These are phyloP conservation scores for Podochytrium sp. DNA, from an alignment of 192 early-diverging fungal species.

Conservation along the genomic window DNA sequence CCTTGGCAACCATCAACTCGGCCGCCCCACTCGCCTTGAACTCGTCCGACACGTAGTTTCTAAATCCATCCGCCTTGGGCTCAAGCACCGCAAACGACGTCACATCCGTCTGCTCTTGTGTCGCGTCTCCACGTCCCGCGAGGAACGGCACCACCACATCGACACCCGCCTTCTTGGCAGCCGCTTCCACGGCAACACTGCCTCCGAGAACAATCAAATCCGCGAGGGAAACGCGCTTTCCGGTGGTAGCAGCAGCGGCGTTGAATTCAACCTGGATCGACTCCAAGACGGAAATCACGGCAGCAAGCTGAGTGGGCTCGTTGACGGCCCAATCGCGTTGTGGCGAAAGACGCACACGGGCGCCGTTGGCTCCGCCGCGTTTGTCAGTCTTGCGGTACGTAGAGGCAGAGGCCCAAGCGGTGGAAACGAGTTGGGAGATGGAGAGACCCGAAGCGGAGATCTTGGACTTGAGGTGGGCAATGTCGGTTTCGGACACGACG, in stretches of 20 bases:
- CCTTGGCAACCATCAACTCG: conserved; percentile 11
- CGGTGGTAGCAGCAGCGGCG: conserved; percentile 56
- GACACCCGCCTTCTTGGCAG: conserved; percentile 15
- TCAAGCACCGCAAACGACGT: conserved; percentile 18
- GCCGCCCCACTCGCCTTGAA: not conserved
- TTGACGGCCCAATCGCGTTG: conserved; percentile 69
- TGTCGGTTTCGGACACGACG: conserved; percentile 5
- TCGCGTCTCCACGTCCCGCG: conserved; percentile 26
- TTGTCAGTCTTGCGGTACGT: conserved; percentile 40
- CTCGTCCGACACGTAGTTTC: conserved; percentile 2
- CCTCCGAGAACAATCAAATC: conserved; percentile 49
- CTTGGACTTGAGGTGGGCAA: conserved; percentile 20
- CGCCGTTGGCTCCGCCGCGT: conserved; percentile 42
- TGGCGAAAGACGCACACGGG: conserved; percentile 39
- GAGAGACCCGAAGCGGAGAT: conserved; percentile 2
- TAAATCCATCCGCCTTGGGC: conserved; percentile 16
- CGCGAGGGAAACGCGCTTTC: conserved; percentile 72
- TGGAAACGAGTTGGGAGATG: conserved; percentile 17
- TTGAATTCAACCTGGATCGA: conserved; percentile 34
- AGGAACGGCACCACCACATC: conserved; percentile 15
- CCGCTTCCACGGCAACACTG: conserved; percentile 29
- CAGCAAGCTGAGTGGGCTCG: conserved; percentile 63
- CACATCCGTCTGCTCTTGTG: conserved; percentile 5
- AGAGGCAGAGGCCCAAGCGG: conserved; percentile 40
- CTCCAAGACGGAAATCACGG: conserved; percentile 74